Evolutionary conservation across 2,329 filamentous ascomycete genomes (phyloP), one percentile per base, ranked within the genome.

Genomic region (Fusarium sp.): DNA sequence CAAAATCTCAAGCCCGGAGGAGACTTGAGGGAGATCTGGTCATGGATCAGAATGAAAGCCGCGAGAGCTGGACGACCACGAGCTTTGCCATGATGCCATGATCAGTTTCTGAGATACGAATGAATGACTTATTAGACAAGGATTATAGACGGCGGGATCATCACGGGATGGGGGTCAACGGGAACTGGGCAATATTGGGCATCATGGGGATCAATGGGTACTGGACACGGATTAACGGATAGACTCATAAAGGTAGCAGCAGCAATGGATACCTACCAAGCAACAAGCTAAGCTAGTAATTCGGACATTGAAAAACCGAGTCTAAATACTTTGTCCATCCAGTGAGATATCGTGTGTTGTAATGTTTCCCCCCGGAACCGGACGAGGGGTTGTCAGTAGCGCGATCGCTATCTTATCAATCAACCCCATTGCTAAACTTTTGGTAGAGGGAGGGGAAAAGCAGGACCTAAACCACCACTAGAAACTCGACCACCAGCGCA

Each of bases 1-100:
- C 80, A 81, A 25, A 72, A 80, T 6, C 80, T 84, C 37, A 81
- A 76, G 56, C 78, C 84, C 4, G 85, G 84, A 1, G 79, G 81
- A 37, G 78, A 82, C n/a, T 71, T 83, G 7, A 72, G 67, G 45
- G 67, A 63, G 43, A 68, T 61, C 27, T 74, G 71, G 57, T 72
- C 39, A 62, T 76, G 75, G 68, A 37, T 67, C 25, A 75, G 65
- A 64, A 58, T 14, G 6, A 72, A 66, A 43, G 57, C 56, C 7
- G 56, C 27, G 23, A 68, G 20, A 39, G 52, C 20, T 58, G 30
- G 30, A 62, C 25, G 48, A 52, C 48, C 48, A 30, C 48, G 48
- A 30, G 27, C 27, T 52, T 52, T 52, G 27, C 48, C 48, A 52
- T 52, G 48, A 52, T 32, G 18, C 23, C 45, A 50, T 50, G 45